Base-by-base conservation (phyloP, 106 monocot species). In the Cymbidium sinense region DNA sequence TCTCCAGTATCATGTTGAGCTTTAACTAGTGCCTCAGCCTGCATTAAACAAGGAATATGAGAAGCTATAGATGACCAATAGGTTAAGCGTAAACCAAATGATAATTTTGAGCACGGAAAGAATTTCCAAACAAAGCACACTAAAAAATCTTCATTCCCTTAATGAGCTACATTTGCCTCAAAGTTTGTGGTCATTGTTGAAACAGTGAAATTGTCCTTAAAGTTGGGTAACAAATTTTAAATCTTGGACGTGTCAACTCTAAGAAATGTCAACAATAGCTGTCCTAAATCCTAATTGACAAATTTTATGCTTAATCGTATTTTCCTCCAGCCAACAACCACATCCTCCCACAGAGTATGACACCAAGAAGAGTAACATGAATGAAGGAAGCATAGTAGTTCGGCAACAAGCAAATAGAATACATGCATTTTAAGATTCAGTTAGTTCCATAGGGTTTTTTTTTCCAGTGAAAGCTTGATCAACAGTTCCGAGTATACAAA, bases 11-110 rank as follows among this genome's bases (percentile, higher is more conserved):
- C 90, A 43, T 96, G 93, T 35, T 96, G 93, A 47, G 91, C 88
- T 84, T 94, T 96, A 52, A 96, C 93, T 73, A 96, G 84, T 43
- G 84, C 84, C 85, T 94, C 96, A 35, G 96, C 96, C 96, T 96
- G 79, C 50, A 83, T 18, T 27, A 76, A 74, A 39, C 7, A 39
- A 71, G 37, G 37, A 37, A 36, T 71, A 37, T 1, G 34, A 69
- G 28, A 67, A 33, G 31, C 3, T 1, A 67, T 67, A 33, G 15
- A 58, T 6, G 23, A 67, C 12, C 12, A 33, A 31, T 33, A 67
- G 33, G 15, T 67, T 67, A 33, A 33, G 67, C 25, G 64, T 67
- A 67, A 67, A 15, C 67, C 67, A 29, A 31, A 31, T 5, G 18
- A 34, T 67, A 67, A 33, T 17, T 27, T 4, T 67, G 67, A 67